Evolutionary conservation across 371 early-diverging fungal genomes (phyloP).

Genomic region (Smittium culicis): DNA sequence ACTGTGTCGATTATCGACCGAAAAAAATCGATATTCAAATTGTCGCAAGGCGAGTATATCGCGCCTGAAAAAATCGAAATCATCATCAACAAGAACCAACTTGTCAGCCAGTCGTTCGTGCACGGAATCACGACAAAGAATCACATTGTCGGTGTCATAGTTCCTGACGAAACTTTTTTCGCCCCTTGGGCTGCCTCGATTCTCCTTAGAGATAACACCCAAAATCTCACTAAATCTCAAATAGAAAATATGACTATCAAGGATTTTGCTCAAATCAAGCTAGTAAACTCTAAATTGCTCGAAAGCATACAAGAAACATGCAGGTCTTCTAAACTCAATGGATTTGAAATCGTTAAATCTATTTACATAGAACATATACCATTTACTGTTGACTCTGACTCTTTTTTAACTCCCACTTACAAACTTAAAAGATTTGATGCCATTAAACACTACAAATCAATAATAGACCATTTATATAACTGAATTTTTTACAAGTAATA

Average conservation of each 20-base stretch:
- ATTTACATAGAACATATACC: conserved; percentile 53
- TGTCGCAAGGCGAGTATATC: conserved; percentile 84
- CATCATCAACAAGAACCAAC: conserved; percentile 45
- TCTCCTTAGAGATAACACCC: conserved; percentile 12
- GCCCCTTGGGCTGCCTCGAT: conserved; percentile 30
- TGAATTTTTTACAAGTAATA: too few relatives aligned
- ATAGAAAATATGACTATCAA: conserved; percentile 20
- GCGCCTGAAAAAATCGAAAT: conserved; percentile 94
- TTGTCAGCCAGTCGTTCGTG: conserved; percentile 64
- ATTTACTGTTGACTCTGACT: conserved; percentile 65
- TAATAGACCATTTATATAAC: conserved; percentile 47
- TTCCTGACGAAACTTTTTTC: conserved; percentile 44
- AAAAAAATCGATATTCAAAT: conserved; percentile 49
- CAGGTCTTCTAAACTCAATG: conserved; percentile 28
- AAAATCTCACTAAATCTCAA: conserved; percentile 3
- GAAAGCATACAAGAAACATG: conserved; percentile 43
- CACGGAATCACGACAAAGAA: conserved; percentile 73
- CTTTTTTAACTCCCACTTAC: conserved; percentile 61
- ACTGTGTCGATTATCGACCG: conserved; percentile 49
- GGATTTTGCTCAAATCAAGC: conserved; percentile 40
- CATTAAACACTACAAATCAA: conserved; percentile 41
- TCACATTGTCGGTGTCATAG: conserved; percentile 67
- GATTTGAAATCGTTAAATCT: conserved; percentile 62
- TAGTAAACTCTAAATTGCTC: conserved; percentile 43
- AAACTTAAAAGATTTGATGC: conserved; percentile 66